Evolutionary conservation across 1,139 yeast genomes (phyloP).

Genomic region (Yamadazyma sp.): DNA sequence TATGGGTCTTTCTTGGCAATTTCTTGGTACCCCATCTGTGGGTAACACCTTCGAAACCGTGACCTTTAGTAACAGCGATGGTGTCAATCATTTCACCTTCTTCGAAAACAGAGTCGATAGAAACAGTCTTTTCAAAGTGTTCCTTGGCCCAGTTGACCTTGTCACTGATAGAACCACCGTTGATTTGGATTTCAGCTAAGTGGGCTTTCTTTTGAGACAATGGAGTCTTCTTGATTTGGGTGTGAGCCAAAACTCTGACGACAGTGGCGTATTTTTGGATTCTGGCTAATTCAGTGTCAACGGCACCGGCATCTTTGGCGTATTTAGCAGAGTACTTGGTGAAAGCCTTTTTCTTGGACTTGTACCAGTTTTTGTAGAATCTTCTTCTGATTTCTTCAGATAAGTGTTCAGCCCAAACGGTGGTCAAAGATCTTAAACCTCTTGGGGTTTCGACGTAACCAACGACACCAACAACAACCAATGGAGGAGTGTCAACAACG

Average conservation of each 20-base stretch:
- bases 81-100: constrained; percentile 98
- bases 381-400: constrained; percentile 99
- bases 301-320: constrained; percentile 85
- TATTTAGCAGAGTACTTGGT: constrained; percentile 99
- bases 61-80: constrained; percentile 99
- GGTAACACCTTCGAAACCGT: constrained; percentile 99
- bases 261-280: constrained; percentile 97
- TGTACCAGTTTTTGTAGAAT: constrained; percentile 99
- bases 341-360: constrained; percentile 99
- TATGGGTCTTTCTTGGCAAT: constrained; percentile 99
- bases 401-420: constrained; percentile 99
- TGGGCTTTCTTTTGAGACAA: constrained; percentile 99
- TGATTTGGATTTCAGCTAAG: constrained; percentile 98
- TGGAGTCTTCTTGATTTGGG: constrained; percentile 99
- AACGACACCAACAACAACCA: constrained; percentile 99
- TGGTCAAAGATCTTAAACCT: constrained; percentile 98
- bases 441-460: constrained; percentile 99
- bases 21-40: constrained; percentile 99
- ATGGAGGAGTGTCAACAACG: constrained; percentile 98
- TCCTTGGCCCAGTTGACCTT: constrained; percentile 99
- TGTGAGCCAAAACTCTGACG: constrained; percentile 99
- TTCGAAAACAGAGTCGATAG: constrained; percentile 94
- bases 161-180: constrained; percentile 98
- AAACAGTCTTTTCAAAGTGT: constrained; percentile 98
- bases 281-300: constrained; percentile 98